Evolutionary conservation across 2,329 filamentous ascomycete genomes (phyloP).

Genomic region (Colletotrichum sp.): DNA sequence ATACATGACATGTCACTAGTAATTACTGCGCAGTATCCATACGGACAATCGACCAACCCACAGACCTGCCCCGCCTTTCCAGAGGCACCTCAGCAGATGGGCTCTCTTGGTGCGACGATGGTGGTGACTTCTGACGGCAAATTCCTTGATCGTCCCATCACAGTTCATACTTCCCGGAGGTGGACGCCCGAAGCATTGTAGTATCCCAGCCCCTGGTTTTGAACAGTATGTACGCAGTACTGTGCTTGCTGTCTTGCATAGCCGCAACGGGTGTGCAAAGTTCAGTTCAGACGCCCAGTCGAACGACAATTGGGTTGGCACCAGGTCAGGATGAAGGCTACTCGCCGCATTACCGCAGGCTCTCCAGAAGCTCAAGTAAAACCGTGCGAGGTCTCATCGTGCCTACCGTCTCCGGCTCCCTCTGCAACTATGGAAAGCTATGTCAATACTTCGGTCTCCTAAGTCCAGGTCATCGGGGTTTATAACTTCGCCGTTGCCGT

Average conservation of each 20-base stretch:
- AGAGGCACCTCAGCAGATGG: not conserved
- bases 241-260: not conserved
- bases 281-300: not conserved
- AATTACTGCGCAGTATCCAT: not conserved
- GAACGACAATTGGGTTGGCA: not conserved
- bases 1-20: not conserved
- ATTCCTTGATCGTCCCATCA: not conserved
- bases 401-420: too few species aligned
- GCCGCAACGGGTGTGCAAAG: not conserved
- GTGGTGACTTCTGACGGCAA: not conserved
- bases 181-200: not conserved
- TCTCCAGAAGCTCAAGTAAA: not conserved
- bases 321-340: not conserved
- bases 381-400: not conserved
- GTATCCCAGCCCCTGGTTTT: not conserved
- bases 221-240: not conserved
- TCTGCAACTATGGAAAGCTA: too few species aligned
- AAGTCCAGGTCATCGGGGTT: not conserved
- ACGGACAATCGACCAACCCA: not conserved
- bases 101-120: not conserved
- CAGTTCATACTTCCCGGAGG: not conserved
- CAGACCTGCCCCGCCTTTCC: not conserved
- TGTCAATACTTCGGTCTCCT: not conserved
- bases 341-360: not conserved
- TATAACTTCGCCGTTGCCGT: not conserved